These are phyloP conservation scores for Russula brevipes DNA, from an alignment of 768 basidiomycete species.

Conservation along the genomic window DNA sequence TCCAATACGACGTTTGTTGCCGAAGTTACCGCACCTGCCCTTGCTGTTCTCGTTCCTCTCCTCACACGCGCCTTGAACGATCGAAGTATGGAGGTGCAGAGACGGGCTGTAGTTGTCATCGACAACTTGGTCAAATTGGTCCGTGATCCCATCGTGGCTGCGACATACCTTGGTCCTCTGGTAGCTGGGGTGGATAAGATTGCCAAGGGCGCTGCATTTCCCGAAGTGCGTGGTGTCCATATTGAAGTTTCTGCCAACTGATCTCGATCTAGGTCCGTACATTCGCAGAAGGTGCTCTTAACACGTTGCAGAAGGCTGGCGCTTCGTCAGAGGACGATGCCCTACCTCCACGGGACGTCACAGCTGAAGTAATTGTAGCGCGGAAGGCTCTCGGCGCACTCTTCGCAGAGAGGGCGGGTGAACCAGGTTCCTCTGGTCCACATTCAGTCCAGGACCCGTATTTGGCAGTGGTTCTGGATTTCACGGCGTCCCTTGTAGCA, in stretches of 20 bases:
- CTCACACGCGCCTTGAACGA: slow-evolving; percentile 89
- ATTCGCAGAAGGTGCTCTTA: slow-evolving; percentile 80
- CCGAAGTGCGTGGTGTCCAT: slow-evolving; percentile 55
- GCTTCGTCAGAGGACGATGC: slow-evolving; percentile 71
- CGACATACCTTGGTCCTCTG: slow-evolving; percentile 78
- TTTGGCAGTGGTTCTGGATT: slow-evolving; percentile 58
- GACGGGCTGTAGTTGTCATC: slow-evolving; percentile 88
- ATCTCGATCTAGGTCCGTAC: slow-evolving; percentile 61
- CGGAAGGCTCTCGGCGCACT: slow-evolving; percentile 53
- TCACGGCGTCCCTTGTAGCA: slow-evolving; percentile 66
- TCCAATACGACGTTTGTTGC: slow-evolving; percentile 96
- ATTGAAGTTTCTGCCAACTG: neutral
- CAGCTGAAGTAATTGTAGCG: slow-evolving; percentile 53
- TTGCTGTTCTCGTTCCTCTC: slow-evolving; percentile 92
- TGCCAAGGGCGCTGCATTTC: slow-evolving; percentile 87
- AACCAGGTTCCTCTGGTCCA: slow-evolving; percentile 41
- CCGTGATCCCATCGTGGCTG: slow-evolving; percentile 84
- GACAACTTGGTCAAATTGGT: slow-evolving; percentile 98
- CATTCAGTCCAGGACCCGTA: slow-evolving; percentile 50
- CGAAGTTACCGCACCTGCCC: slow-evolving; percentile 93
- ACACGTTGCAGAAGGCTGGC: slow-evolving; percentile 76
- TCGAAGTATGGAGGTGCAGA: slow-evolving; percentile 93
- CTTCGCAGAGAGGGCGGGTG: slow-evolving; percentile 47
- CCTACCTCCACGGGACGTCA: slow-evolving; percentile 64
- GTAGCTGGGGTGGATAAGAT: slow-evolving; percentile 90